phyloP scores from a whole-genome alignment of 371 early-diverging fungal species.

The Synchytrium microbalum region DNA sequence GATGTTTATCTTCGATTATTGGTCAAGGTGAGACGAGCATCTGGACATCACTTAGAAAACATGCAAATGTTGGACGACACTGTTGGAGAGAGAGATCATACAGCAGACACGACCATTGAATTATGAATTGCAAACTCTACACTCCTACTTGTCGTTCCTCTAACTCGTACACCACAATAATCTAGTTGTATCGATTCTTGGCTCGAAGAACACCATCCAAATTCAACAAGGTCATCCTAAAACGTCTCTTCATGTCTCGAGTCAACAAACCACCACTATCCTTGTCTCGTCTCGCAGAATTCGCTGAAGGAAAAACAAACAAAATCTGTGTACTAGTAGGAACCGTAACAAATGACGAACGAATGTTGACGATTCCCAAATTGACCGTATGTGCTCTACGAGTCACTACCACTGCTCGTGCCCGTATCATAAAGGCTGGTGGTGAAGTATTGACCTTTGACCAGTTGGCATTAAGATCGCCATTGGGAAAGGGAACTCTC shows the following conservation, averaged over 20 bases:
- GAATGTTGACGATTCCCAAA: conserved; percentile 91
- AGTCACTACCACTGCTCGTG: conserved; percentile 91
- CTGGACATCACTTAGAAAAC: conserved; percentile 1
- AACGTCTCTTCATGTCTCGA: conserved; percentile 96
- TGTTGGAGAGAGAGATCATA: neutral
- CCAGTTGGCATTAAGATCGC: conserved; percentile 95
- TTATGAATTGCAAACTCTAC: conserved; percentile 2
- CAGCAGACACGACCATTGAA: conserved; percentile 9
- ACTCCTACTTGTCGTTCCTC: neutral
- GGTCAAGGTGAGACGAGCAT: conserved; percentile 67
- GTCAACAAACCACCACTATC: conserved; percentile 94
- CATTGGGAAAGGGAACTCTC: conserved; percentile 91
- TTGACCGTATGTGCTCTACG: conserved; percentile 90
- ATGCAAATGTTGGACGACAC: neutral
- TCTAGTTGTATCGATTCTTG: conserved; percentile 93
- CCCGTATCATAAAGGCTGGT: conserved; percentile 95
- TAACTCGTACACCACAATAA: conserved; percentile 2
- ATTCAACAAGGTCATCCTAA: conserved; percentile 98
- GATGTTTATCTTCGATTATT: conserved; percentile 92
- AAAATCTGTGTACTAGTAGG: conserved; percentile 91
- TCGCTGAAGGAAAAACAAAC: conserved; percentile 54
- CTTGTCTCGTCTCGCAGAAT: conserved; percentile 75
- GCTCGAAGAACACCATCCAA: conserved; percentile 95
- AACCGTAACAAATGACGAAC: conserved; percentile 93
- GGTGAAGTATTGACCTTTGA: conserved; percentile 97